Conservation (phyloP, 2,329 filamentous ascomycete genomes). For the Neonectria sp. region DNA sequence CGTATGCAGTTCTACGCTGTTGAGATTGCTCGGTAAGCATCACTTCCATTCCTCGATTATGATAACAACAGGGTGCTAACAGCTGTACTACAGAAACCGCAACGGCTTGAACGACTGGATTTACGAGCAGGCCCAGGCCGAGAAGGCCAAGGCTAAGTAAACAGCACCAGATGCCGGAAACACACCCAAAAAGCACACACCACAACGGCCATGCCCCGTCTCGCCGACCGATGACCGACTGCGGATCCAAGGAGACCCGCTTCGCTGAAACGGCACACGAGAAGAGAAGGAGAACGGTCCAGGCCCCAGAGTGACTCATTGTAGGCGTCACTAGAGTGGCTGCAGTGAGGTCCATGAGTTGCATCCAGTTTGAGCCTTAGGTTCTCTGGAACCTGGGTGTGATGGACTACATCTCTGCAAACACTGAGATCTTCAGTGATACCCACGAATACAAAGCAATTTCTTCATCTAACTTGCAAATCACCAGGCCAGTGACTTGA, state of each 20-base stretch:
- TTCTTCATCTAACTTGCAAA: not conserved
- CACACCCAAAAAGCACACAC: constrained; percentile 18
- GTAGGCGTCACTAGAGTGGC: not conserved
- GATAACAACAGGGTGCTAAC: constrained; percentile 27
- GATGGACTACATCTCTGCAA: constrained; percentile 6
- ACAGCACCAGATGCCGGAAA: not conserved
- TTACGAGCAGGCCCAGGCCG: constrained; percentile 83
- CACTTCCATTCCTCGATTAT: not conserved
- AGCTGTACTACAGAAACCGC: constrained; percentile 78
- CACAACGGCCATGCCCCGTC: constrained; percentile 1
- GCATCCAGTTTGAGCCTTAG: not conserved
- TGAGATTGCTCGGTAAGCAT: constrained; percentile 62
- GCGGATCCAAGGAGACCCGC: constrained; percentile 1
- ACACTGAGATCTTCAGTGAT: constrained; percentile 7
- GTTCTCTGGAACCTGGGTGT: not conserved
- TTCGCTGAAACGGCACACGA: constrained; percentile 8
- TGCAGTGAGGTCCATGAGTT: not conserved
- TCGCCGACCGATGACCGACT: constrained; percentile 15
- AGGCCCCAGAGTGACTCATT: not conserved
- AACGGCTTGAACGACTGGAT: constrained; percentile 97
- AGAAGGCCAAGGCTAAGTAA: constrained; percentile 58
- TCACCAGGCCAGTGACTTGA: not conserved
- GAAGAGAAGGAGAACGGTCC: constrained; percentile 12
- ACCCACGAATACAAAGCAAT: constrained; percentile 7
- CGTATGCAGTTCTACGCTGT: constrained; percentile 71